A percentile compares a stretch with the other conserved stretches of the same genome.
Conservation (phyloP, 805 yeast genomes). For the Jamesozyma gamospora region DNA sequence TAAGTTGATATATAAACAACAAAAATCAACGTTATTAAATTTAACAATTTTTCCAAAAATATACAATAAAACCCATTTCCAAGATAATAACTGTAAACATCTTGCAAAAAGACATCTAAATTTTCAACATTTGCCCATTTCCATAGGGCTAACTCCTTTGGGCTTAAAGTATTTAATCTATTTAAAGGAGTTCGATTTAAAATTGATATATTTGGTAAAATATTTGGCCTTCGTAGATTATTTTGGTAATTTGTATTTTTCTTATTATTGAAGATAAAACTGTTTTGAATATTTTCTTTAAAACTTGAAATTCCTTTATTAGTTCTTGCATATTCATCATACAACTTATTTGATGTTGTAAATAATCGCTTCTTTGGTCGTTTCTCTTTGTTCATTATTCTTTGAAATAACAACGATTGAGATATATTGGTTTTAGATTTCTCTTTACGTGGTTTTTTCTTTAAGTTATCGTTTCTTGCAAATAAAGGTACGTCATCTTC, state of each 20-base stretch:
- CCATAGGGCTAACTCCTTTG: slow-evolving; percentile 78
- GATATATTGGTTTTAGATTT: not conserved
- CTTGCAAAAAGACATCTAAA: slow-evolving; percentile 75
- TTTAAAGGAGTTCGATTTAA: slow-evolving; percentile 20
- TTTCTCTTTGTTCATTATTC: slow-evolving; percentile 8
- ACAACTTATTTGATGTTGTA: slow-evolving; percentile 6
- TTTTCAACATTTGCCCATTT: slow-evolving; percentile 95
- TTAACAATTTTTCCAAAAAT: slow-evolving; percentile 53
- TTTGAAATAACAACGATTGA: slow-evolving; percentile 8
- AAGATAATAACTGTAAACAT: slow-evolving; percentile 71
- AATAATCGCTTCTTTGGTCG: slow-evolving; percentile 7
- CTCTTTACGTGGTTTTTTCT: not conserved
- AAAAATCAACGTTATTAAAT: slow-evolving; percentile 65
- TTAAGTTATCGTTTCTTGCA: not conserved
- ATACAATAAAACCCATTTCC: slow-evolving; percentile 82
- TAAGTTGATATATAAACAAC: slow-evolving; percentile 72
- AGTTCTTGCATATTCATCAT: not conserved
- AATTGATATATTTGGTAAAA: slow-evolving; percentile 17
- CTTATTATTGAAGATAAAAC: slow-evolving; percentile 5
- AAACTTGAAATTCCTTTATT: not conserved
- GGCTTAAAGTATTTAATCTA: slow-evolving; percentile 38
- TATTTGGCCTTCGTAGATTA: slow-evolving; percentile 15
- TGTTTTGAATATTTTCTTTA: slow-evolving; percentile 2
- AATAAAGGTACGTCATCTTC: slow-evolving; percentile 16
- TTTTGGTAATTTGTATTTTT: not conserved